phyloP scores from a whole-genome alignment of 2,329 filamentous ascomycete species.

The Tolypocladium guangdongense region DNA sequence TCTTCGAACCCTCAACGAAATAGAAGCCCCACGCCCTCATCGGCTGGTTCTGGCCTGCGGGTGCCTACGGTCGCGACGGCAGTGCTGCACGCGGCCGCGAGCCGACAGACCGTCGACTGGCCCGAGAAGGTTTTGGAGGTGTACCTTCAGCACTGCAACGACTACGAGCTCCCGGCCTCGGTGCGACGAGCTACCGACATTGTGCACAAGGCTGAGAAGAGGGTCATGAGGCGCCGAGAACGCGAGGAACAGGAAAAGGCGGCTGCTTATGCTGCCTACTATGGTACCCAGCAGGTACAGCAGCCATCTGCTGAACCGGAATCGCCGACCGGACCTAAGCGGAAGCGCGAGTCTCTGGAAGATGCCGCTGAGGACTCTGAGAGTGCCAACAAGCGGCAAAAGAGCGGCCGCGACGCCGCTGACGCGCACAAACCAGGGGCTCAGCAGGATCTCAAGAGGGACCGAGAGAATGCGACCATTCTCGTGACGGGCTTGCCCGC shows the following conservation, averaged over 20 bases:
- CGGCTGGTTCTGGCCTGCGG: slow-evolving; percentile 36
- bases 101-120: slow-evolving; percentile 56
- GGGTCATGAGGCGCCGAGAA: slow-evolving; percentile 51
- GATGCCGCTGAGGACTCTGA: slow-evolving; percentile 29
- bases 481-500: slow-evolving; percentile 67
- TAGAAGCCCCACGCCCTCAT: slow-evolving; percentile 40
- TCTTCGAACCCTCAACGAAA: slow-evolving; percentile 32
- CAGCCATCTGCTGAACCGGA: slow-evolving; percentile 9
- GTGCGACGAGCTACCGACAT: slow-evolving; percentile 65
- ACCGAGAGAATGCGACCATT: slow-evolving; percentile 82
- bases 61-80: slow-evolving; percentile 65
- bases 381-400: slow-evolving; percentile 57
- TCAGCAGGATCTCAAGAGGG: slow-evolving; percentile 49
- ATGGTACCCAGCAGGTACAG: slow-evolving; percentile 19
- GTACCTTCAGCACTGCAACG: slow-evolving; percentile 73
- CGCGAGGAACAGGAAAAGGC: slow-evolving; percentile 52
- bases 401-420: slow-evolving; percentile 26
- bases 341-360: slow-evolving; percentile 58
- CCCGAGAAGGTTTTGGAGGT: slow-evolving; percentile 67
- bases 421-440: slow-evolving; percentile 8
- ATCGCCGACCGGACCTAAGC: slow-evolving; percentile 44
- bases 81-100: slow-evolving; percentile 62
- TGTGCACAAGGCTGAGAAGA: slow-evolving; percentile 57
- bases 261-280: slow-evolving; percentile 35
- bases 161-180: slow-evolving; percentile 71